Evolutionary conservation across 176 grass and related monocot genomes (phyloP), one percentile per base, ranked within the genome.

Genomic region (Zizania latifolia): DNA sequence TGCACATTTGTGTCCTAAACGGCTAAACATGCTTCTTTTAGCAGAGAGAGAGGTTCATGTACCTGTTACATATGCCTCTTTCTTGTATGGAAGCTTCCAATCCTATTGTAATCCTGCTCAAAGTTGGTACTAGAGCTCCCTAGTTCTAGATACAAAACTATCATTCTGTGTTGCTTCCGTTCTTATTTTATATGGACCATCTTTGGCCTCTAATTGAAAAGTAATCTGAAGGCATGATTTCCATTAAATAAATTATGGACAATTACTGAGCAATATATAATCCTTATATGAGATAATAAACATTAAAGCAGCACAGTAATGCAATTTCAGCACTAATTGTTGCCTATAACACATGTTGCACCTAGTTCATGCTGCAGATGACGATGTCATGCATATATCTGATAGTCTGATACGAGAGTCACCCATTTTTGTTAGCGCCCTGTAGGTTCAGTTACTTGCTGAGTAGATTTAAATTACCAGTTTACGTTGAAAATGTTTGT

Each of bases 361-460:
- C 11, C 55, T 50, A 2, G 38, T 23, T 24, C 39, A 2, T 72
- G 15, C 46, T 68, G 16, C 2, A 53, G 23, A 40, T 26, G 37
- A 44, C 62, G 12, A 61, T 45, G 54, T 17, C 1, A 17, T 30
- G n/a, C 48, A 45, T 26, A 44, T 51, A 22, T 68, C 2, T 7
- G 15, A 14, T 62, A 22, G 15, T 39, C 81, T 46, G 43, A 46
- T 46, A 45, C 19, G 44, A 19, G 44, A 16, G 44, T 48, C 16
- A 19, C 5, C 16, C 16, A 48, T 48, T 48, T 38, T 23, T 9
- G 39, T 48, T 78, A 16, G 17, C 0, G 6, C 21, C 33, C 51
- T 32, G 45, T 62, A 32, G 24, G 32, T 77, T 71, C 8, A 9
- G 16, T 36, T 70, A 38, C 45, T 79, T 71, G 46, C 51, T 82